Evolutionary conservation across 2,329 filamentous ascomycete genomes (phyloP).

Genomic region (Penicillium nordicum): DNA sequence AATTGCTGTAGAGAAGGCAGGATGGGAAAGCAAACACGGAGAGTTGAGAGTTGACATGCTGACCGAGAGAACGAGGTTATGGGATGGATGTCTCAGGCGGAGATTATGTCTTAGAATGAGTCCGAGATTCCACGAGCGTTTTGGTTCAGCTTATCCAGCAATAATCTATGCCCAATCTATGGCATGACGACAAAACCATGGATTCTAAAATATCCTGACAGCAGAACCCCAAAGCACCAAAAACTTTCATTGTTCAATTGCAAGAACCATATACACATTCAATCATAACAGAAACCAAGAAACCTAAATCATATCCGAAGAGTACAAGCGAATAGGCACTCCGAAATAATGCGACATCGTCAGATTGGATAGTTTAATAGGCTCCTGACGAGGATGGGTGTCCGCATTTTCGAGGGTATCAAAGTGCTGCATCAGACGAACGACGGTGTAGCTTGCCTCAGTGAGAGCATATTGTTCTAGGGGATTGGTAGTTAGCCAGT

Average conservation of each 20-base stretch:
- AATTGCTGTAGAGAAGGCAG: too few species aligned
- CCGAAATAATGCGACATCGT: slow-evolving; percentile 34
- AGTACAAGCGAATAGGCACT: slow-evolving; percentile 28
- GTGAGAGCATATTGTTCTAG: slow-evolving; percentile 44
- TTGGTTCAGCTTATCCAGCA: neutral
- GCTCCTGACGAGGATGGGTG: slow-evolving; percentile 25
- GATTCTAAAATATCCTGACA: neutral
- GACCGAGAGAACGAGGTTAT: too few species aligned
- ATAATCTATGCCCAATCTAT: neutral
- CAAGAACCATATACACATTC: neutral
- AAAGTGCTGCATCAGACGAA: slow-evolving; percentile 39
- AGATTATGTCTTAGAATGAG: neutral
- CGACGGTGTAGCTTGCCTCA: slow-evolving; percentile 41
- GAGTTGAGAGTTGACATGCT: too few species aligned
- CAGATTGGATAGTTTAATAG: slow-evolving; percentile 30
- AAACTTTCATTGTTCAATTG: neutral
- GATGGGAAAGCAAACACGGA: too few species aligned
- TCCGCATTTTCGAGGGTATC: slow-evolving; percentile 37
- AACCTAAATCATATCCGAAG: slow-evolving; percentile 6
- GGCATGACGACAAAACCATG: neutral
- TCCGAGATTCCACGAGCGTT: neutral
- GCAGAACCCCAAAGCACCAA: neutral
- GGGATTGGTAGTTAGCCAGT: neutral
- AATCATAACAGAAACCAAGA: neutral
- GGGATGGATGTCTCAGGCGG: too few species aligned